Evolutionary conservation across 345 rosid species (phyloP), one percentile per base, ranked within the genome.

Genomic region (Xanthoceras sorbifolium): DNA sequence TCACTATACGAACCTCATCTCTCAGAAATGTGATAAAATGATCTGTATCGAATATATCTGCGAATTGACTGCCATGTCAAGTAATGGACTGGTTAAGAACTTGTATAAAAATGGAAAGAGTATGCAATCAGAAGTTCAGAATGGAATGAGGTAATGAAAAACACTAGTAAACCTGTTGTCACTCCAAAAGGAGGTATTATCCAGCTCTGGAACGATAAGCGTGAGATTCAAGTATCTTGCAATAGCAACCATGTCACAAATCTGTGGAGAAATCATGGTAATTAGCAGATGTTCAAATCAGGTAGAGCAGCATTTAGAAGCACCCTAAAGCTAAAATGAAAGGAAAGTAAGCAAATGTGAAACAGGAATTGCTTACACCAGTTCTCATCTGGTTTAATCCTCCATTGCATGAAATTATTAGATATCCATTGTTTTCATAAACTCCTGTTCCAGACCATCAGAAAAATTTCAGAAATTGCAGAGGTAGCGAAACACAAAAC

Each of bases 191-290:
- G 85, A 79, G 40, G 78, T 77, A 44, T 77, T 80, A 74, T 83
- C 83, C 52, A 83, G 72, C 66, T 77, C 79, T 1, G 86, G 86
- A 42, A 83, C 77, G 18, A 83, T 71, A 50, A 83, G 83, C 7
- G 86, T 83, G 75, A 83, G 81, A 38, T 80, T 83, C 60, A 83
- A 71, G 63, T 72, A 75, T 74, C 83, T 74, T 17, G 86, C 86
- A 52, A 83, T 69, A 40, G 86, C 78, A 22, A 83, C 86, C 86
- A 80, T 80, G 73, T 83, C 83, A 29, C 83, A 83, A 18, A 83
- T 83, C 83, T 83, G 81, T 60, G 66, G 34, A 62, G 36, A 60
- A 60, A 10, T 26, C 28, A 25, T 3, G 11, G 64, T 26, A 22
- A 60, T 20, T 60, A 60, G 64, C 26, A 60, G 28, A 60, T 23